Conservation (phyloP, 106 monocot species). For the Dactylorhiza incarnata region DNA sequence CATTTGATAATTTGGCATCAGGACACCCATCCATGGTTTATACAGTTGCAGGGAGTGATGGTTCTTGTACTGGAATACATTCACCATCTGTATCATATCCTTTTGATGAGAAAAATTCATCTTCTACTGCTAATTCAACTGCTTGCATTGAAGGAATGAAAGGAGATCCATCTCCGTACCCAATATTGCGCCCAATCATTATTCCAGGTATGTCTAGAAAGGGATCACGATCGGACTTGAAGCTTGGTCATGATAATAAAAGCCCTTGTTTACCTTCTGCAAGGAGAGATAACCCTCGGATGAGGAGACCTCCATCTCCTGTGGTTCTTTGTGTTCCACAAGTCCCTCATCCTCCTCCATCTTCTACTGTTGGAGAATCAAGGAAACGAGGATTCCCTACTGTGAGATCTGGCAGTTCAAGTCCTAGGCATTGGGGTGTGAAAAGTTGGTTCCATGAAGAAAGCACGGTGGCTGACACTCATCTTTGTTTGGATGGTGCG, state of each 20-base stretch:
- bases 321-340: constrained; percentile 92
- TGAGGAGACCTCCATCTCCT: constrained; percentile 87
- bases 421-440: constrained; percentile 89
- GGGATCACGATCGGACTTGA: constrained; percentile 81
- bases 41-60: constrained; percentile 42
- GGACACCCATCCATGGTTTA: constrained; percentile 42
- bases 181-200: constrained; percentile 83
- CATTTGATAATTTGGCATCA: constrained; percentile 53
- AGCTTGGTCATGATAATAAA: constrained; percentile 46
- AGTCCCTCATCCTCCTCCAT: constrained; percentile 66
- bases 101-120: constrained; percentile 39
- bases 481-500: constrained; percentile 60
- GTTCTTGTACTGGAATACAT: constrained; percentile 22
- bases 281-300: constrained; percentile 49
- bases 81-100: constrained; percentile 32
- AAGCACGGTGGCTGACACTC: constrained; percentile 25
- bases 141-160: constrained; percentile 49
- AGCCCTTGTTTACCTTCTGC: constrained; percentile 78
- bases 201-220: constrained; percentile 68
- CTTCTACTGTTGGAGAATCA: constrained; percentile 77
- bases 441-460: constrained; percentile 66
- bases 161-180: constrained; percentile 72
- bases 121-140: constrained; percentile 29
- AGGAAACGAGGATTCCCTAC: constrained; percentile 80
- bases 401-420: constrained; percentile 98